A percentile compares a stretch with the other conserved stretches of the same genome.
Evolutionary conservation across 2,329 filamentous ascomycete genomes (phyloP).

Genomic region (Emmonsiellopsis sp.): DNA sequence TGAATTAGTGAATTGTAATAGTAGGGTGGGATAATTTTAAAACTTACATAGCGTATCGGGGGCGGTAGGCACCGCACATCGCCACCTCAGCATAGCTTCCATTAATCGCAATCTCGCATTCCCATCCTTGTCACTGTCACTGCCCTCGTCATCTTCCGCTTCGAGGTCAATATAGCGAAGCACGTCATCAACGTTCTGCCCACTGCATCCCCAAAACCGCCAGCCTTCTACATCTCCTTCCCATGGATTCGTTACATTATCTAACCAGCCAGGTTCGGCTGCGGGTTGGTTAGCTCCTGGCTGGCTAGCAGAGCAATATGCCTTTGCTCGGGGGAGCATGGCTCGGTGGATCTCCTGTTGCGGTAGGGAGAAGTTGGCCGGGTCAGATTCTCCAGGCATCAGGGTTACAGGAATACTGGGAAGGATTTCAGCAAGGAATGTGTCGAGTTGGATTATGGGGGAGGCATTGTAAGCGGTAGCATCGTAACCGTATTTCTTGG

Average conservation of each 20-base stretch:
- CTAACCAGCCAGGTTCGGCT: slow-evolving; percentile 61
- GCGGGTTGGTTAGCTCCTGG: slow-evolving; percentile 20
- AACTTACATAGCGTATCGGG: slow-evolving; percentile 85
- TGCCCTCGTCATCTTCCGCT: slow-evolving; percentile 16
- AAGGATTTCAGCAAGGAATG: slow-evolving; percentile 69
- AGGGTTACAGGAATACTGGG: slow-evolving; percentile 82
- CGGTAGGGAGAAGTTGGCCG: slow-evolving; percentile 79
- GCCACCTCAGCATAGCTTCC: slow-evolving; percentile 90
- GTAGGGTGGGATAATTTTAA: neutral
- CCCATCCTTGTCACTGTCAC: slow-evolving; percentile 32
- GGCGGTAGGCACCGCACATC: slow-evolving; percentile 82
- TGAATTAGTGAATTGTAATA: slow-evolving; percentile 9
- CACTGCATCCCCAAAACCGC: slow-evolving; percentile 74
- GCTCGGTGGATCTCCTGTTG: slow-evolving; percentile 90
- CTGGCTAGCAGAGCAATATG: slow-evolving; percentile 44
- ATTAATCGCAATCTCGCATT: slow-evolving; percentile 77
- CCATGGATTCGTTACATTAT: slow-evolving; percentile 87
- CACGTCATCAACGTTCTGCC: slow-evolving; percentile 89
- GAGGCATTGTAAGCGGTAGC: slow-evolving; percentile 75
- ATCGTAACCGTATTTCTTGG: slow-evolving; percentile 93
- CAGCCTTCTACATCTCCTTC: slow-evolving; percentile 85
- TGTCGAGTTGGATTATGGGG: slow-evolving; percentile 74
- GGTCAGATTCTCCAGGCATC: slow-evolving; percentile 73
- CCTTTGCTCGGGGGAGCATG: slow-evolving; percentile 70
- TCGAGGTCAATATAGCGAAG: slow-evolving; percentile 70